Conservation (phyloP, 1,139 yeast species). For the Sugiyamaella japonica region DNA sequence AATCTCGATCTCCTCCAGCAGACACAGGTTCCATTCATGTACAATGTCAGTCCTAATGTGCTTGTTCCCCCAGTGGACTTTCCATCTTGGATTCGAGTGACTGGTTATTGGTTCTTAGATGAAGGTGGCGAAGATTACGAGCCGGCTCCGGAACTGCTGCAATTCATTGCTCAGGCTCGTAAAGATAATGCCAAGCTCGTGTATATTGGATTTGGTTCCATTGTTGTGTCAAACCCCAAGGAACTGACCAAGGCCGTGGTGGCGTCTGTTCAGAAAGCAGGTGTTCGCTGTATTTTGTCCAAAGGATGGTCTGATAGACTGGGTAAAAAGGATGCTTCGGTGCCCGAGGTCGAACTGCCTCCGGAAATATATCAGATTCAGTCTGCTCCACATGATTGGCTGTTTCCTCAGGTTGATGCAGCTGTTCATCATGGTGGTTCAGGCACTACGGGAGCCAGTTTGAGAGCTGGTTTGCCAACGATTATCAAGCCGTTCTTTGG, state of each 20-base stretch:
- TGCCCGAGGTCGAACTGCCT: slow-evolving; percentile 63
- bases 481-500: slow-evolving; percentile 94
- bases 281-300: slow-evolving; percentile 79
- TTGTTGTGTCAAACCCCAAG: slow-evolving; percentile 80
- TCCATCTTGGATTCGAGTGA: slow-evolving; percentile 89
- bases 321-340: slow-evolving; percentile 40
- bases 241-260: slow-evolving; percentile 75
- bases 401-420: slow-evolving; percentile 83
- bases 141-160: slow-evolving; percentile 61
- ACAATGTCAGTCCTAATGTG: slow-evolving; percentile 82
- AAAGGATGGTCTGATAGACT: slow-evolving; percentile 94
- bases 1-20: slow-evolving; percentile 71
- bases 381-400: slow-evolving; percentile 89
- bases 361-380: slow-evolving; percentile 67
- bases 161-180: slow-evolving; percentile 66
- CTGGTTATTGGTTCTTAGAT: slow-evolving; percentile 94
- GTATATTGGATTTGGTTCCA: slow-evolving; percentile 94
- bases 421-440: slow-evolving; percentile 98
- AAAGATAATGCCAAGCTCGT: slow-evolving; percentile 66
- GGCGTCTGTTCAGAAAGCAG: slow-evolving; percentile 75
- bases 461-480: slow-evolving; percentile 85
- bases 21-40: slow-evolving; percentile 79
- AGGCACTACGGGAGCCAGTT: slow-evolving; percentile 92
- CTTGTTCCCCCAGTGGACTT: slow-evolving; percentile 93
- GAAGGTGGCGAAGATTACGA: slow-evolving; percentile 57